phyloP scores from a whole-genome alignment of 1,139 yeast species.

The Lodderomyces pseudojiufengensis region DNA sequence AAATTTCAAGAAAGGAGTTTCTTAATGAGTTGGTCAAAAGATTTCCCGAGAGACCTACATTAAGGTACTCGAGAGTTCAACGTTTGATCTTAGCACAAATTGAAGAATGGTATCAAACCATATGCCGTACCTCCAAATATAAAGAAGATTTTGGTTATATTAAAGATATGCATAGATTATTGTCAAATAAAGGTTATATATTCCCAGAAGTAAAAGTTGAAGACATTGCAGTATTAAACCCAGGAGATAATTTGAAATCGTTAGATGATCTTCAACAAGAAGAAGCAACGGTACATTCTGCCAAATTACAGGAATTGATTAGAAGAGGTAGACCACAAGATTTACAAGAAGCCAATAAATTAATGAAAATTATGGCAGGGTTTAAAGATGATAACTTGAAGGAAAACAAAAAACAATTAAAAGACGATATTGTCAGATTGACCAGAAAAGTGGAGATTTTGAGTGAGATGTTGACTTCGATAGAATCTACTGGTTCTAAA shows the following conservation, averaged over 20 bases:
- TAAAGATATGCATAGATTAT: slow-evolving; percentile 91
- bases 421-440: slow-evolving; percentile 80
- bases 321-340: slow-evolving; percentile 96
- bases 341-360: slow-evolving; percentile 89
- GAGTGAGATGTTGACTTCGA: slow-evolving; percentile 75
- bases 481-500: slow-evolving; percentile 44
- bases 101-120: slow-evolving; percentile 97
- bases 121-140: slow-evolving; percentile 85
- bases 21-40: slow-evolving; percentile 86
- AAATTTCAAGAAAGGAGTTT: slow-evolving; percentile 91
- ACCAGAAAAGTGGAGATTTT: slow-evolving; percentile 86
- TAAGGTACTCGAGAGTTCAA: slow-evolving; percentile 79
- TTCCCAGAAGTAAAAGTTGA: slow-evolving; percentile 91
- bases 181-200: slow-evolving; percentile 80
- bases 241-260: slow-evolving; percentile 84
- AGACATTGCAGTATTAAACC: slow-evolving; percentile 90
- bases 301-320: slow-evolving; percentile 90
- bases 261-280: slow-evolving; percentile 89
- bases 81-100: slow-evolving; percentile 81
- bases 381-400: slow-evolving; percentile 76
- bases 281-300: slow-evolving; percentile 88
- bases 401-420: slow-evolving; percentile 71
- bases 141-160: slow-evolving; percentile 90
- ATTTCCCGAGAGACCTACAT: slow-evolving; percentile 94
- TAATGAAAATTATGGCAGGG: slow-evolving; percentile 98